These are phyloP conservation scores for Cenchrus americanus DNA, from an alignment of 176 grass and related monocot genomes.

Conservation along the genomic window DNA sequence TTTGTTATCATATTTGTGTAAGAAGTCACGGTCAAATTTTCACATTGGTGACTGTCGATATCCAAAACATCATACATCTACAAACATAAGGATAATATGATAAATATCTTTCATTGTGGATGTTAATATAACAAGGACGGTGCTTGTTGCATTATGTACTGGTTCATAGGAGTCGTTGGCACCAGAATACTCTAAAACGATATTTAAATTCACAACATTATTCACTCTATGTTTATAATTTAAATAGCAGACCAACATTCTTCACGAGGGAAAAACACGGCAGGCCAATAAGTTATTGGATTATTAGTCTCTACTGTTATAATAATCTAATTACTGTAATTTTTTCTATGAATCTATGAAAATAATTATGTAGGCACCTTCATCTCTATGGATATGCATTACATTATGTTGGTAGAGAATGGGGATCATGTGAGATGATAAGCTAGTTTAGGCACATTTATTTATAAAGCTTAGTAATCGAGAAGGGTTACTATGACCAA, in stretches of 20 bases:
- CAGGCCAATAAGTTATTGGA: background rate
- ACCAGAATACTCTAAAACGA: conserved; percentile 2
- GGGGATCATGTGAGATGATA: background rate
- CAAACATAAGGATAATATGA: background rate
- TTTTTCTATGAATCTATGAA: background rate
- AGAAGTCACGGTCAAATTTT: background rate
- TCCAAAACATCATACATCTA: background rate
- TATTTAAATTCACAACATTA: conserved; percentile 19
- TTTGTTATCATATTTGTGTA: background rate
- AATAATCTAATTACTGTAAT: background rate
- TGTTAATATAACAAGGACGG: conserved; percentile 10
- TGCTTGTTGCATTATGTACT: conserved; percentile 19
- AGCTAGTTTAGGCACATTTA: background rate
- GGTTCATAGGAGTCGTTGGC: conserved; percentile 8
- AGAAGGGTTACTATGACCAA: background rate
- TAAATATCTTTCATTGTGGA: background rate
- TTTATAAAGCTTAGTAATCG: background rate
- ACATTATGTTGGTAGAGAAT: background rate
- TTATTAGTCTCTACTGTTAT: background rate
- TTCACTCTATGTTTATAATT: conserved; percentile 28
- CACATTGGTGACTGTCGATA: background rate
- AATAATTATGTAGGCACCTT: background rate
- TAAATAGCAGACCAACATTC: conserved; percentile 16
- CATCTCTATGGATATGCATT: background rate
- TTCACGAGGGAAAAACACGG: background rate